Base-by-base conservation (phyloP, 2,329 filamentous ascomycete species). In the Phialophora tarda region DNA sequence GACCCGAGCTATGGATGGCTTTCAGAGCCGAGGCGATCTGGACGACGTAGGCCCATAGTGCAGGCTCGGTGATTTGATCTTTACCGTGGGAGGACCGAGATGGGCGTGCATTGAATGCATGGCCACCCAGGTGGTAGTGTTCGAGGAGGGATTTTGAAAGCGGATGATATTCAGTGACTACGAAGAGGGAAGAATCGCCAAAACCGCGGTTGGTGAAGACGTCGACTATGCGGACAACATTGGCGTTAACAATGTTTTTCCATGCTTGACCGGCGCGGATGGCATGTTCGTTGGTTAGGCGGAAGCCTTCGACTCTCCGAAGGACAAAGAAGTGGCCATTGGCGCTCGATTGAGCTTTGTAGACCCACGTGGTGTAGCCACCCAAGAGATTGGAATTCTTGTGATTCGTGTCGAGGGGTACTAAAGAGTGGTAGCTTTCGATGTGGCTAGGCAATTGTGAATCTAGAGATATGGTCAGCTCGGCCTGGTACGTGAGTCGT, bases 161-260 rank as follows among this genome's bases (percentile, higher is more conserved):
- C 0, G 95, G 94, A 74, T 95, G 91, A 75, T 97, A 99, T 77
- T 96, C 92, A 68, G 92, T 95, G 26, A 96, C 93, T 74, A 99
- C 91, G 57, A 99, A 90, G 62, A 99, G 85, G 2, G 95, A 98
- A 78, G 92, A 96, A 77, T 98, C 95, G 63, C 92, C 92, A 77
- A 99, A 99, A 28, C 90, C 91, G 68, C 93, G 85, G 12, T 92
- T 96, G 0, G 95, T 99, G 74, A 99, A 99, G 0, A 92, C 92
- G 78, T 97, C 93, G 74, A 96, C 89, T 8, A 96, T 87, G 0
- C 89, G 90, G 32, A 98, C 94, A 23, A 98, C 87, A 71, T 88
- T 92, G 64, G 89, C 90, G 74, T 90, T 94, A 74, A 87, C 86
- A 57, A 99, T 86, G 65, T 91, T 88, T 75, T 93, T 94, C 95